A percentile compares a stretch with the other conserved stretches of the same genome.
These are phyloP conservation scores for Cordyceps cicadae DNA, from an alignment of 2,329 filamentous ascomycete genomes.

Conservation along the genomic window DNA sequence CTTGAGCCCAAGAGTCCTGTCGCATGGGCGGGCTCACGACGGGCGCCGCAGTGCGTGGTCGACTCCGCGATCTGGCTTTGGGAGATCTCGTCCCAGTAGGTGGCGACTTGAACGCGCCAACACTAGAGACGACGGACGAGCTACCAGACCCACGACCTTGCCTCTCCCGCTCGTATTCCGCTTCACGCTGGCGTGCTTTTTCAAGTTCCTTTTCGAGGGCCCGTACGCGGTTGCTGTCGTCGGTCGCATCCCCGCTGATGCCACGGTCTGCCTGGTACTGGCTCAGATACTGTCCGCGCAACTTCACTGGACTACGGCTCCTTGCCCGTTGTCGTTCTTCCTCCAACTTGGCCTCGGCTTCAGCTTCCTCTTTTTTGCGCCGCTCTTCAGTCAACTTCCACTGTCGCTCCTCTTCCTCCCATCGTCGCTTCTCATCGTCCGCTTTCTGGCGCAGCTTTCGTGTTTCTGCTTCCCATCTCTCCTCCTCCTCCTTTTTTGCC, in stretches of 20 bases:
- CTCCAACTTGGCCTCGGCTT: slow-evolving; percentile 58
- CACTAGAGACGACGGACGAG: not conserved
- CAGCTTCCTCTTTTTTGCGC: slow-evolving; percentile 62
- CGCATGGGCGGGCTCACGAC: slow-evolving; percentile 38
- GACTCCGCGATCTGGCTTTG: slow-evolving; percentile 34
- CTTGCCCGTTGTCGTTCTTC: slow-evolving; percentile 57
- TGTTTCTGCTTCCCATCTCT: slow-evolving; percentile 58
- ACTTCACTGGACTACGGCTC: slow-evolving; percentile 55
- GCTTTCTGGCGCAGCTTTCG: slow-evolving; percentile 47
- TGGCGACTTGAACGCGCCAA: slow-evolving; percentile 1
- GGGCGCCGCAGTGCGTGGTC: slow-evolving; percentile 22
- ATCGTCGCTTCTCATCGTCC: slow-evolving; percentile 61
- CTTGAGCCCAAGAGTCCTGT: slow-evolving; percentile 55
- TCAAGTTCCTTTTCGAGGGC: slow-evolving; percentile 70
- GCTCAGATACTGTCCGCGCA: slow-evolving; percentile 77
- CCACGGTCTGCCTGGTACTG: slow-evolving; percentile 72
- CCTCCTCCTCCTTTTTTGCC: slow-evolving; percentile 54
- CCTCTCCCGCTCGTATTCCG: slow-evolving; percentile 53
- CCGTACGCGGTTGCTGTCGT: slow-evolving; percentile 58
- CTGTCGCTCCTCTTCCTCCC: slow-evolving; percentile 67
- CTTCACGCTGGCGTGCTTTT: slow-evolving; percentile 52
- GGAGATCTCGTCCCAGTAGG: slow-evolving; percentile 7
- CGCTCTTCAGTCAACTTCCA: slow-evolving; percentile 73
- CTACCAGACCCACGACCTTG: slow-evolving; percentile 35
- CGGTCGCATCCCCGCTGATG: slow-evolving; percentile 25